Base-by-base conservation (phyloP, 352 stramenopile genomes). In the Phytopythium ostracodes region DNA sequence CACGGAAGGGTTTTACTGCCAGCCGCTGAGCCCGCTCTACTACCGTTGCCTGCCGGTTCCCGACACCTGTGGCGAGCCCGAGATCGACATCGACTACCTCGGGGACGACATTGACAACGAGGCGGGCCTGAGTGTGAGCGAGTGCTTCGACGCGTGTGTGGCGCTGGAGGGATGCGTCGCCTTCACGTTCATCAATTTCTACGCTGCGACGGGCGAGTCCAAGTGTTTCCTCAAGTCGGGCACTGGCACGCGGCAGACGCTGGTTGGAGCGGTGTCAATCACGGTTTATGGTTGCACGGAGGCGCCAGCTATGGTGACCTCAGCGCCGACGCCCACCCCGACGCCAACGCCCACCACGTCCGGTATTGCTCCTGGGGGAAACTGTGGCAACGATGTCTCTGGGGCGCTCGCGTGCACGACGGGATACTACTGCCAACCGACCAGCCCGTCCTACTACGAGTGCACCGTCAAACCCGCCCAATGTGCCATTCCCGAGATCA, bases 101-200 rank as follows among this genome's bases (percentile, higher is more conserved):
- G 71, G 71, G 17, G 49, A 66, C 35, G 64, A 72, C 49, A 59
- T 75, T 52, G 66, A 55, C 40, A 56, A 20, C 17, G 29, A 68
- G 35, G 66, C 67, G 51, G 59, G 56, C 24, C 27, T 72, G 18
- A 56, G 65, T 11, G 66, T 64, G 15, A 47, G 31, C 18, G 57
- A 59, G 0, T 79, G 72, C 63, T 81, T 67, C 57, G 56, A 46
- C 6, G 22, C 64, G 25, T 81, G 73, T 27, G 29, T 59, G 9
- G 44, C 61, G 17, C 73, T 64, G 11, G 14, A 44, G 1, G 70
- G 59, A 1, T 81, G 73, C 58, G 27, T 38, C 27, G 70, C 66
- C 20, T 76, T 72, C 66, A 76, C 72, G 20, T 80, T 72, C 61
- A 60, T 76, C 70, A 76, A 72, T 46, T 27, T 55, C 29, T 35